These are phyloP conservation scores for Macrophomina phaseolina DNA, from an alignment of 2,329 filamentous ascomycete genomes.

Conservation along the genomic window DNA sequence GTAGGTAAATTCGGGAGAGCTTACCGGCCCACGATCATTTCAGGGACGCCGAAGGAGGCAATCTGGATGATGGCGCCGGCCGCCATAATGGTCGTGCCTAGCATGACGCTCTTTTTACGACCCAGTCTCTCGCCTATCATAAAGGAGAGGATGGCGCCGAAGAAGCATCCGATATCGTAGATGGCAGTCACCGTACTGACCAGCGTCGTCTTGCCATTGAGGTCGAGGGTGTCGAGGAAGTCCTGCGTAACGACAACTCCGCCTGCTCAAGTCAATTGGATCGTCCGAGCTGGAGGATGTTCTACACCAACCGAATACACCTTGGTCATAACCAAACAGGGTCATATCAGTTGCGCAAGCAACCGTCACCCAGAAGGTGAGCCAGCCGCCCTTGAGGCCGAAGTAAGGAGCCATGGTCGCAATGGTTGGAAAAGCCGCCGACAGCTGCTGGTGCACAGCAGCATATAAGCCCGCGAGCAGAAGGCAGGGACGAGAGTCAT, in stretches of 20 bases:
- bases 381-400: conserved; percentile 60
- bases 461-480: conserved; percentile 3
- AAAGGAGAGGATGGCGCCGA: conserved; percentile 60
- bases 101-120: conserved; percentile 54
- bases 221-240: conserved; percentile 56
- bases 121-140: conserved; percentile 55
- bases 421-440: neutral
- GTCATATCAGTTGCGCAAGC: conserved; percentile 58
- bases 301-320: conserved; percentile 53
- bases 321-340: conserved; percentile 56
- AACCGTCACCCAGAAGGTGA: conserved; percentile 63
- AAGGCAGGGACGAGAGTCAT: conserved; percentile 9
- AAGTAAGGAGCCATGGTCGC: conserved; percentile 51
- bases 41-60: conserved; percentile 50
- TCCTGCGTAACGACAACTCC: conserved; percentile 61
- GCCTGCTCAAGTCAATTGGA: conserved; percentile 37
- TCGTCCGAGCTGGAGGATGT: neutral
- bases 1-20: neutral
- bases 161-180: conserved; percentile 66
- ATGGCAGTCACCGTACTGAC: conserved; percentile 61
- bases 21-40: conserved; percentile 56
- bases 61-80: conserved; percentile 57
- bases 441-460: neutral
- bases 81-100: conserved; percentile 56
- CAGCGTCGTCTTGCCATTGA: conserved; percentile 49